Percentiles rank a stretch among this genome's conserved stretches.
Evolutionary conservation across 2,329 filamentous ascomycete genomes (phyloP).

Genomic region (Aspergillus terreus): DNA sequence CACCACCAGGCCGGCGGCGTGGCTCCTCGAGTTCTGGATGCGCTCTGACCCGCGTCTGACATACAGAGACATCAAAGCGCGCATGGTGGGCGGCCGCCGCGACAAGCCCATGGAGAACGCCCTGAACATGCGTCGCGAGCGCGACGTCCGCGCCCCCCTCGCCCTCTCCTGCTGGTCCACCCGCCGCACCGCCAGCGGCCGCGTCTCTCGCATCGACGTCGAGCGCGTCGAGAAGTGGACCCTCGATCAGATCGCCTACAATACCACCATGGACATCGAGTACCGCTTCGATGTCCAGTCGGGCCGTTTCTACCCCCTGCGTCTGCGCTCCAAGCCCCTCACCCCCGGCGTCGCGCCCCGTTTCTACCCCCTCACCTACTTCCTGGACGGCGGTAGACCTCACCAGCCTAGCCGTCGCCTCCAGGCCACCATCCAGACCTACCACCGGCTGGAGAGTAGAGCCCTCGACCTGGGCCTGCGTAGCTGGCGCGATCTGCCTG

Average conservation of each 20-base stretch:
- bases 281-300: slow-evolving; percentile 2
- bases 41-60: slow-evolving; percentile 23
- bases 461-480: slow-evolving; percentile 6
- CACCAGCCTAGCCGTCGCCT: slow-evolving; percentile 16
- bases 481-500: slow-evolving; percentile 19
- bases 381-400: slow-evolving; percentile 10
- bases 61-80: slow-evolving; percentile 26
- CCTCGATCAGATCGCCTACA: slow-evolving; percentile 20
- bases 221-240: slow-evolving; percentile 23
- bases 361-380: slow-evolving; percentile 17
- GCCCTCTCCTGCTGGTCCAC: slow-evolving; percentile 26
- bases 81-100: slow-evolving; percentile 19
- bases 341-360: background rate
- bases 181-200: slow-evolving; percentile 13
- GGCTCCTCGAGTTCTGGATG: slow-evolving; percentile 31
- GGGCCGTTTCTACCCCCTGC: background rate
- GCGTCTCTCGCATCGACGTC: slow-evolving; percentile 17
- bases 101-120: slow-evolving; percentile 20
- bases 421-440: slow-evolving; percentile 10
- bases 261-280: slow-evolving; percentile 24
- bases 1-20: slow-evolving; percentile 19
- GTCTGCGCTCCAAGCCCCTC: slow-evolving; percentile 18
- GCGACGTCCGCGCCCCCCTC: slow-evolving; percentile 22
- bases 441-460: slow-evolving; percentile 13
- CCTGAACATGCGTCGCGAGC: slow-evolving; percentile 26